Evolutionary conservation across 2,329 filamentous ascomycete species (phyloP), one percentile per base, ranked within the genome.

Genomic region (Pseudogymnoascus sp.): DNA sequence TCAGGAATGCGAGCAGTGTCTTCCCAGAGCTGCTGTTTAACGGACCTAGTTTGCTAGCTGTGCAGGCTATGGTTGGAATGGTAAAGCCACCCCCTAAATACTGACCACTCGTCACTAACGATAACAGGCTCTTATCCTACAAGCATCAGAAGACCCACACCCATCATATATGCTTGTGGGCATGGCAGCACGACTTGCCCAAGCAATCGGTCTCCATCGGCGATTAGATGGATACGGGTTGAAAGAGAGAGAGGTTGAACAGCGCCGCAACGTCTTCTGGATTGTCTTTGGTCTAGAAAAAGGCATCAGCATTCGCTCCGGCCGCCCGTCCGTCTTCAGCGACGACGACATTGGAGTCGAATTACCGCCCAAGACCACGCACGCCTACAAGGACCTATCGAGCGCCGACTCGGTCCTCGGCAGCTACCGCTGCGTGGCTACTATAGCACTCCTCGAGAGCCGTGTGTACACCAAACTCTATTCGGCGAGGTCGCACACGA

Each of bases 331-430:
- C n/a, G 52, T 65, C 16, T 68, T 70, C 38, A 65, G 66, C 21
- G 68, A 70, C 43, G 67, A 69, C 33, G 68, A 70, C 62, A 68
- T 69, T 49, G 68, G 60, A 21, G 62, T 70, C 43, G 66, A 69
- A 29, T 63, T 69, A 35, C 68, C 68, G 31, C 52, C 64, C 29
- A 63, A 65, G 37, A 63, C 62, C 6, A 55, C 62, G 37, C 55
- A 68, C 39, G 67, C 63, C 8, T 68, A 69, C 43, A 35, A 37
- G 16, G 55, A 59, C 12, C 29, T 59, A 38, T 35, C 31, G 12
- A 45, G 26, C 29, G 10, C 60, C 6, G 43, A 62, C 16, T 59
- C 55, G 8, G 55, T 59, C 10, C 55, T 59, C 16, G 60, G 43
- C 12, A 19, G 39, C 14, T 64, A 62, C 19, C 63, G 61, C 23